Percentiles rank a stretch among this genome's conserved stretches.
phyloP scores from a whole-genome alignment of 2,329 filamentous ascomycete species.

The Colletotrichum costaricense region DNA sequence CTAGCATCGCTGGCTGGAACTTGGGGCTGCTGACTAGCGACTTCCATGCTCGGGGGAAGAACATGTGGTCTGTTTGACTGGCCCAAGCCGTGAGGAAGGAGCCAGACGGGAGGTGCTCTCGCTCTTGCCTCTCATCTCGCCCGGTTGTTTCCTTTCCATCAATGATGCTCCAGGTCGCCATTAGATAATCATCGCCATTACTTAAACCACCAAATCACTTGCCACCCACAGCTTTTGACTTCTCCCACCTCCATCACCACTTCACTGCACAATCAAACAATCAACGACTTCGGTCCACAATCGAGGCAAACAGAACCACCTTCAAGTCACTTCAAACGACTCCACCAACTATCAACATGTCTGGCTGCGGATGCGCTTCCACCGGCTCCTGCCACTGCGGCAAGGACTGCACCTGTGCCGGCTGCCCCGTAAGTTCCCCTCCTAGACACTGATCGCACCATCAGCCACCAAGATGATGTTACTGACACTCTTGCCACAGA shows the following conservation, averaged over 20 bases:
- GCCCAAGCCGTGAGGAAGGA: background rate
- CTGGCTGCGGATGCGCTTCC: slow-evolving; percentile 54
- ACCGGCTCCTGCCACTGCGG: slow-evolving; percentile 56
- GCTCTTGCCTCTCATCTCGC: background rate
- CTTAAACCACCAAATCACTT: slow-evolving; percentile 13
- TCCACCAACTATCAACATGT: slow-evolving; percentile 48
- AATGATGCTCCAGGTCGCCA: background rate
- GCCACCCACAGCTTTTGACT: background rate
- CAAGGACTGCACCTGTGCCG: slow-evolving; percentile 52
- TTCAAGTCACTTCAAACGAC: background rate
- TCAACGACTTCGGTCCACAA: background rate
- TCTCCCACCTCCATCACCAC: slow-evolving; percentile 11
- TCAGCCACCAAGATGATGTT: background rate
- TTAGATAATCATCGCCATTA: slow-evolving; percentile 30
- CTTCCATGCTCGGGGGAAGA: background rate
- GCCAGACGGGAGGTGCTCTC: background rate
- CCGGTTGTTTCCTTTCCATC: background rate
- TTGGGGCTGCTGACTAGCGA: slow-evolving; percentile 11
- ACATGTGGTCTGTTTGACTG: slow-evolving; percentile 15
- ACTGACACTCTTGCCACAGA: background rate
- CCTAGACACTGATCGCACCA: slow-evolving; percentile 10
- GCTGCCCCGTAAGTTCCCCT: slow-evolving; percentile 54
- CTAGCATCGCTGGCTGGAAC: slow-evolving; percentile 3
- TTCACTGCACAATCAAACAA: background rate
- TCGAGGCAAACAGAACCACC: background rate